Conservation (phyloP, 1,139 yeast genomes). For the Suhomyces bokatorum region DNA sequence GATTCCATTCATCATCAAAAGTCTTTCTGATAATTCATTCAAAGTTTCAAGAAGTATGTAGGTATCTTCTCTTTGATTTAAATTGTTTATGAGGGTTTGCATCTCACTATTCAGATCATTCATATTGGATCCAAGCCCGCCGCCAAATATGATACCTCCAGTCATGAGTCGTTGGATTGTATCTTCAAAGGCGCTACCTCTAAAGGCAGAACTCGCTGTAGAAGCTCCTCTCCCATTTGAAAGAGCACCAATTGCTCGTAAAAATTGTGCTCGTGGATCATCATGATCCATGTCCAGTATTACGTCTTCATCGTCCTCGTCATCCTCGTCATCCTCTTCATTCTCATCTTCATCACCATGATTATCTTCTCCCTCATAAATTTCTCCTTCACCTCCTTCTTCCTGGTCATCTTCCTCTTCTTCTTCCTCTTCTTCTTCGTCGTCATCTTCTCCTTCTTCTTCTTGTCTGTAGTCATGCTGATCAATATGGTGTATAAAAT, state of each 20-base stretch:
- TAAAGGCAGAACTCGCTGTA: neutral
- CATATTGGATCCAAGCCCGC: conserved; percentile 19
- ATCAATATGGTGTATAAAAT: neutral
- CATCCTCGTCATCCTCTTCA: conserved; percentile 20
- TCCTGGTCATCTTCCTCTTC: conserved; percentile 23
- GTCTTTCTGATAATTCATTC: conserved; percentile 60
- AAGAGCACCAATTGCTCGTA: conserved; percentile 30
- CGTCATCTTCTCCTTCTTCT: conserved; percentile 19
- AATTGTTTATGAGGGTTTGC: conserved; percentile 40
- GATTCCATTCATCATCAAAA: conserved; percentile 68
- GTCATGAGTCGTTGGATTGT: conserved; percentile 41
- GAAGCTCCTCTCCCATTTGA: conserved; percentile 9
- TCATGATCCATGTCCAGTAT: conserved; percentile 21
- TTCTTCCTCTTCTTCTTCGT: conserved; percentile 18
- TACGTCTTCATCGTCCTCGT: conserved; percentile 19
- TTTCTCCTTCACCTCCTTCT: conserved; percentile 17
- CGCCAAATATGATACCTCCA: conserved; percentile 36
- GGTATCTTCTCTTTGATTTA: conserved; percentile 48
- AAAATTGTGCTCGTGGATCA: conserved; percentile 30
- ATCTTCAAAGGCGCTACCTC: conserved; percentile 26
- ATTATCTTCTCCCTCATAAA: conserved; percentile 21
- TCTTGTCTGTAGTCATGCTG: conserved; percentile 21
- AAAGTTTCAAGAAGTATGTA: conserved; percentile 55
- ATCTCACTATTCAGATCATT: conserved; percentile 29
- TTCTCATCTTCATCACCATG: conserved; percentile 20